Evolutionary conservation across 768 basidiomycete species (phyloP).

Genomic region (Amanita subjunquillea): DNA sequence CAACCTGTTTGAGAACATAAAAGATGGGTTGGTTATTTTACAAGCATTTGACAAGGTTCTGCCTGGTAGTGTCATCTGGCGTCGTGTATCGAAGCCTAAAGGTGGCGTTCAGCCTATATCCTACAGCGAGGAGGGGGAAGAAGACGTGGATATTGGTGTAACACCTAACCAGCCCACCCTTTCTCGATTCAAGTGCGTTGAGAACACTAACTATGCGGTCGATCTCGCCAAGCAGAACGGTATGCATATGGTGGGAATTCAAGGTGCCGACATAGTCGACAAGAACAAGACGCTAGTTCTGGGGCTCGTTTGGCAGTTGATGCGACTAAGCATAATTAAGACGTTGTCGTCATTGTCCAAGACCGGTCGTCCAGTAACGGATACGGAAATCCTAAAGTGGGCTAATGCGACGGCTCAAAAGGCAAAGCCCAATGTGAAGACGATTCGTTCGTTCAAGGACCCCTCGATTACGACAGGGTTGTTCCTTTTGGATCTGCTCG

Average conservation of each 20-base stretch:
- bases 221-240: conserved; percentile 89
- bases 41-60: conserved; percentile 96
- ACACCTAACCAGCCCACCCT: conserved; percentile 77
- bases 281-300: conserved; percentile 87
- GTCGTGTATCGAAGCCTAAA: conserved; percentile 91
- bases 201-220: conserved; percentile 95
- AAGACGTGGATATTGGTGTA: conserved; percentile 73
- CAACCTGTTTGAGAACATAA: conserved; percentile 93
- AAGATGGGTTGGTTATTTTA: conserved; percentile 83
- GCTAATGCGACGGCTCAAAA: conserved; percentile 83
- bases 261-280: conserved; percentile 96
- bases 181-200: conserved; percentile 94
- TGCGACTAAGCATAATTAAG: conserved; percentile 91
- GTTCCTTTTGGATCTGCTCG: conserved; percentile 90
- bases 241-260: conserved; percentile 95
- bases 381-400: conserved; percentile 93
- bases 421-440: conserved; percentile 42
- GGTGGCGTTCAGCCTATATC: conserved; percentile 34
- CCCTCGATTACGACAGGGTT: conserved; percentile 78
- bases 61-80: conserved; percentile 90
- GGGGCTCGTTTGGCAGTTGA: conserved; percentile 96
- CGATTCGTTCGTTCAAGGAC: conserved; percentile 93
- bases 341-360: conserved; percentile 73
- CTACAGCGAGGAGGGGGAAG: conserved; percentile 38
- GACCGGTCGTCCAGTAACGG: conserved; percentile 69